Evolutionary conservation across 176 grass and related monocot genomes (phyloP), one percentile per base, ranked within the genome.

Genomic region (Zizania latifolia): DNA sequence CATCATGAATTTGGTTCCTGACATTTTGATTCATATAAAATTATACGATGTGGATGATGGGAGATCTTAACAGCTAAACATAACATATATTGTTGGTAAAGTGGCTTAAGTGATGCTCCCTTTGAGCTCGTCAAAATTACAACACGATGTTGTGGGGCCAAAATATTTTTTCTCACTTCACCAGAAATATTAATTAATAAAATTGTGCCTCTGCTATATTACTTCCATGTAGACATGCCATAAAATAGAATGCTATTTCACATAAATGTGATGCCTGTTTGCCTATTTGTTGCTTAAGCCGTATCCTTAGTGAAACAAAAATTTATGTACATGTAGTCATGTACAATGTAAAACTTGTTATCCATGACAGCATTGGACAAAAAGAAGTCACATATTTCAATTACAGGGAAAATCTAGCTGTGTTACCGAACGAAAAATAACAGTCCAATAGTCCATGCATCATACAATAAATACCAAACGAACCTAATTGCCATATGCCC

Each of bases 21-120:
- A n/a, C n/a, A n/a, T 16, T 61, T 39, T 75, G 14, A 59, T 81
- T 30, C 57, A 63, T 81, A 72, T 3, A 30, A 39, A 72, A 22
- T 35, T 61, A 10, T 29, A 21, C 6, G 60, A 15, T 0, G 6
- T 19, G 10, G 58, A 48, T 46, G 5, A 50, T 16, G 11, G 8
- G 27, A 46, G 28, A 68, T 17, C 78, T 48, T 60, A 51, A 50
- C 33, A 21, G 15, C 11, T 72, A 59, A 75, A 58, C 16, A n/a
- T n/a, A 21, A 6, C 56, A 75, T 43, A 75, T n/a, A 22, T 32
- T 46, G 17, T 46, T n/a, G 8, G 26, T 2, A 74, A 43, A 56
- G 29, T 62, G 58, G 11, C 39, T 40, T 75, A 29, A 21, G 44
- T 40, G 8, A 29, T 33, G 57, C 6, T 36, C 19, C 3, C 46